Evolutionary conservation across 2,329 filamentous ascomycete genomes (phyloP), one percentile per base, ranked within the genome.

Genomic region (Plectosphaerella sp.): DNA sequence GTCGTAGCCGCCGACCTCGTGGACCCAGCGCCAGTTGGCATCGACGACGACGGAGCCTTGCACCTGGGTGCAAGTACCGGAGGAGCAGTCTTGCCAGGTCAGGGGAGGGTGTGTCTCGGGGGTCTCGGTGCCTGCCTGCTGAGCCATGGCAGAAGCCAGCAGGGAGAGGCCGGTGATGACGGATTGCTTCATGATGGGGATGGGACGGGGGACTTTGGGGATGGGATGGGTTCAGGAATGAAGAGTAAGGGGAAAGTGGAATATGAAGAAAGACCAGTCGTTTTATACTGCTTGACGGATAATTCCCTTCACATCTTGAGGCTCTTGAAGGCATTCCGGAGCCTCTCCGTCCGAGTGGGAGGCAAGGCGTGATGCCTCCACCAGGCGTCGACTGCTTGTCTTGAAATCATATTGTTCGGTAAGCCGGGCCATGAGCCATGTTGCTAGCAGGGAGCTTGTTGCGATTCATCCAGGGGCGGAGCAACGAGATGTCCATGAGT

Each of bases 21-120:
- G 76, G 33, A 78, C 64, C 78, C 78, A 81, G 52, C 78, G 75
- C 77, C 76, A 81, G 67, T 79, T 80, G 55, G 76, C 58, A 58
- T 80, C 77, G 57, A 80, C 64, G 42, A 77, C 73, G 43, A 80
- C 67, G 47, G 71, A 71, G 39, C 70, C 73, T 48, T 64, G 62
- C 54, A 75, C 67, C 18, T 67, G 68, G 59, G 72, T 76, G 47
- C 66, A 67, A 42, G 72, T 70, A 33, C 60, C 64, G 12, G 60
- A 61, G 20, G 73, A 69, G 61, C 76, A 79, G 54, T 68, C 65
- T 57, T 73, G 62, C 68, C 72, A 75, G 51, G 65, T 71, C 59
- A 79, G 62, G 36, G 68, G 57, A 37, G 76, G 76, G 54, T 79
- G 76, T 24, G 60, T 63, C 54, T 76, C 74, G 5, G 65, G 52